These are phyloP conservation scores for Paspalum vaginatum DNA, from an alignment of 176 grass and related monocot species.

Conservation along the genomic window DNA sequence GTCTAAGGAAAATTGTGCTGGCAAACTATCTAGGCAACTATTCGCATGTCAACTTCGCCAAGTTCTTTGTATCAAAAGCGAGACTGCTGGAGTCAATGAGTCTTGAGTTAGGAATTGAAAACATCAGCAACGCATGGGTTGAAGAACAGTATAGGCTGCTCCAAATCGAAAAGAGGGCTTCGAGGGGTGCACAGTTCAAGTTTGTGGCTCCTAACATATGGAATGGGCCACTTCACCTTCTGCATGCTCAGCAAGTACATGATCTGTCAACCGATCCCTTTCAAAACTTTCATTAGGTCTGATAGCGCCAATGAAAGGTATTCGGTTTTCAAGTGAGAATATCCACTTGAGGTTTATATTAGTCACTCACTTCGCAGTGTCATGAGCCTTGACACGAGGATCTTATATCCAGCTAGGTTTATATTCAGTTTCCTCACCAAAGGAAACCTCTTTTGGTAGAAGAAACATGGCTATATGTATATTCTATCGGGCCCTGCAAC, in stretches of 20 bases:
- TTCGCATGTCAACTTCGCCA: not conserved
- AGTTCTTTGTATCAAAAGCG: not conserved
- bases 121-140: not conserved
- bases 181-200: not conserved
- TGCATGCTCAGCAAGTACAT: not conserved
- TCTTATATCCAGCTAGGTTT: no score
- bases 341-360: not conserved
- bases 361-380: no score
- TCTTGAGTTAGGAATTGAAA: not conserved
- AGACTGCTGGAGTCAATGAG: not conserved
- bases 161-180: not conserved
- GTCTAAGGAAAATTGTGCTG: not conserved
- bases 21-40: not conserved
- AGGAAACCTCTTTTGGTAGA: not conserved
- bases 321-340: not conserved
- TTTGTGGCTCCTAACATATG: not conserved
- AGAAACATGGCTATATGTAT: no score
- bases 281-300: not conserved
- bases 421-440: not conserved
- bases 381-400: no score
- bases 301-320: no score
- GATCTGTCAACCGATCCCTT: not conserved
- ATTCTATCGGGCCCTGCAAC: no score
- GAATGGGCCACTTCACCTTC: not conserved
- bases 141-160: not conserved